Evolutionary conservation across 345 rosid species (phyloP).

Genomic region (Zanthoxylum bungeanum): DNA sequence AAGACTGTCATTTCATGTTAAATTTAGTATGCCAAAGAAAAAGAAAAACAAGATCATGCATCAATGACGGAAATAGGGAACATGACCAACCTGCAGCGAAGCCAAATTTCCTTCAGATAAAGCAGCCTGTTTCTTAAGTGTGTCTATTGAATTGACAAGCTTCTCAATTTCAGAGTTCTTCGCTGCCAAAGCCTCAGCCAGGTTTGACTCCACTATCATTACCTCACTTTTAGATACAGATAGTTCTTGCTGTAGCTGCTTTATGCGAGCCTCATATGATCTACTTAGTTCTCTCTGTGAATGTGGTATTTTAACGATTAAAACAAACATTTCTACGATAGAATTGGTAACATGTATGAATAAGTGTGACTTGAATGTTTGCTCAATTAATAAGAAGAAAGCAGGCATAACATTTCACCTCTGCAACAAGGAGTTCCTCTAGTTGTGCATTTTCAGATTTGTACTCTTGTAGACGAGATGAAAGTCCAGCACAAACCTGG

Average conservation of each 20-base stretch:
- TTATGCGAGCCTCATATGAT: constrained; percentile 82
- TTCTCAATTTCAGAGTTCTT: constrained; percentile 92
- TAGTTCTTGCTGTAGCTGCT: constrained; percentile 79
- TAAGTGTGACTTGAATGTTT: constrained; percentile 12
- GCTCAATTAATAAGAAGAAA: constrained; percentile 10
- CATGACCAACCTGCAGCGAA: constrained; percentile 72
- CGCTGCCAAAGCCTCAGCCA: constrained; percentile 86
- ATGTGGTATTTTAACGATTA: constrained; percentile 21
- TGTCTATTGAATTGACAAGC: constrained; percentile 68
- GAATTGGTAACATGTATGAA: neutral
- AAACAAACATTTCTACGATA: constrained; percentile 13
- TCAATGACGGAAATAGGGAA: constrained; percentile 7
- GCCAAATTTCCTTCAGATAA: constrained; percentile 83
- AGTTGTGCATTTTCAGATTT: constrained; percentile 96
- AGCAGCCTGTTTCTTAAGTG: constrained; percentile 83
- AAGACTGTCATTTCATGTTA: neutral
- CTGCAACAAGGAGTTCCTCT: constrained; percentile 95
- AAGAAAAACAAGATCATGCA: constrained; percentile 1
- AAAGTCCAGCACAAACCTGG: constrained; percentile 95
- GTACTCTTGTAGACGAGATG: constrained; percentile 94
- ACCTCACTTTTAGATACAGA: constrained; percentile 73
- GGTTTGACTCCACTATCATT: constrained; percentile 73
- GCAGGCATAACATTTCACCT: constrained; percentile 42
- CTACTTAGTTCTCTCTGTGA: constrained; percentile 93
- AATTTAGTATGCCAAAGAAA: neutral